These are phyloP conservation scores for carrot (Daucus carota) DNA, from an alignment of 129 eudicot genomes.

Conservation along the genomic window DNA sequence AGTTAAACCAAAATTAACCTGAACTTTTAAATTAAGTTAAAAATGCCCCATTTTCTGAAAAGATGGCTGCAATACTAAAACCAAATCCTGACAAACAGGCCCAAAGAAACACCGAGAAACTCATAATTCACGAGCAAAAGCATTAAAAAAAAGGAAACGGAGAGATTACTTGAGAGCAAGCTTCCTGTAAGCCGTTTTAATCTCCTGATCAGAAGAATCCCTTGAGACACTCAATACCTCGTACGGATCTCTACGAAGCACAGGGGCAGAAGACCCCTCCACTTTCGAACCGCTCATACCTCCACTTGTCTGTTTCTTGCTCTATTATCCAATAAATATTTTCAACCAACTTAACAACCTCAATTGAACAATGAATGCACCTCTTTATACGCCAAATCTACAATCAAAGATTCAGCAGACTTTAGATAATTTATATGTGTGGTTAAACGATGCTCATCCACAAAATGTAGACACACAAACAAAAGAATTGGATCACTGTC, in stretches of 20 bases:
- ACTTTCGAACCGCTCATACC: constrained; percentile 44
- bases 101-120: not conserved
- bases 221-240: constrained; percentile 72
- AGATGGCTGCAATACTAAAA: not conserved
- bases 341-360: not conserved
- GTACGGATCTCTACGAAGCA: constrained; percentile 76
- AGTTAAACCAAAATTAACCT: not conserved
- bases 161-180: constrained; percentile 82
- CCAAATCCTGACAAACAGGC: not conserved
- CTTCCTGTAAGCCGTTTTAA: constrained; percentile 87
- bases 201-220: constrained; percentile 86
- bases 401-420: not conserved
- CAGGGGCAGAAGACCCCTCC: constrained; percentile 53
- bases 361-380: not conserved
- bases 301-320: constrained; percentile 10
- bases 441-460: not conserved
- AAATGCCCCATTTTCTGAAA: not conserved
- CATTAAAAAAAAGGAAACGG: constrained; percentile 8
- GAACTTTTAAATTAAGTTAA: not conserved
- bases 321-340: too few relatives aligned
- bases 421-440: not conserved
- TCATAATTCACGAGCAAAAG: not conserved
- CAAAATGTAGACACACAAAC: not conserved
- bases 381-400: constrained; percentile 12
- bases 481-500: constrained; percentile 21